Evolutionary conservation across 2,329 filamentous ascomycete genomes (phyloP).

Genomic region (Monosporascus sp.): DNA sequence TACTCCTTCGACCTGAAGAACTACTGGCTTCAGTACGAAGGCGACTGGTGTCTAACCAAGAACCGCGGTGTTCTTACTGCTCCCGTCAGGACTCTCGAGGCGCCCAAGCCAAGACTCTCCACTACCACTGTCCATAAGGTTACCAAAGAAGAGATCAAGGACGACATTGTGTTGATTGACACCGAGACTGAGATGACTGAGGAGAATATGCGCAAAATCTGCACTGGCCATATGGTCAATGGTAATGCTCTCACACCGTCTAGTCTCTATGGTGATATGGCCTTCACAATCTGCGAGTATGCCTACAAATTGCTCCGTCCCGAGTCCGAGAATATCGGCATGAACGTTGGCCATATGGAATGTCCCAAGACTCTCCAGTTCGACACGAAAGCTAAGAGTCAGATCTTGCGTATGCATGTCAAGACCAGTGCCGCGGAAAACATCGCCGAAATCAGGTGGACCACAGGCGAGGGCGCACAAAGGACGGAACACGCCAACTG

Average conservation of each 20-base stretch:
- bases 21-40: slow-evolving; percentile 64
- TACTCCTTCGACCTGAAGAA: slow-evolving; percentile 68
- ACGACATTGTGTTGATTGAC: slow-evolving; percentile 53
- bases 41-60: slow-evolving; percentile 59
- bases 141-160: slow-evolving; percentile 56
- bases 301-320: slow-evolving; percentile 60
- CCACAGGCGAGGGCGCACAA: slow-evolving; percentile 53
- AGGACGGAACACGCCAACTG: slow-evolving; percentile 58
- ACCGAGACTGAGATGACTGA: slow-evolving; percentile 63
- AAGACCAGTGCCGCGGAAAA: slow-evolving; percentile 53
- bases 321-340: slow-evolving; percentile 47
- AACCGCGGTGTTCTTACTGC: slow-evolving; percentile 51
- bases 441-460: slow-evolving; percentile 51
- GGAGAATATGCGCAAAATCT: slow-evolving; percentile 55
- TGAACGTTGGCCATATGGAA: slow-evolving; percentile 63
- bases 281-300: slow-evolving; percentile 58
- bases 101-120: slow-evolving; percentile 48
- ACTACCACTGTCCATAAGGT: slow-evolving; percentile 63
- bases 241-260: slow-evolving; percentile 62
- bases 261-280: slow-evolving; percentile 44
- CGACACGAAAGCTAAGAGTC: slow-evolving; percentile 37
- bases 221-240: slow-evolving; percentile 64
- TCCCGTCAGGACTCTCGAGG: slow-evolving; percentile 25
- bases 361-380: slow-evolving; percentile 66
- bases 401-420: slow-evolving; percentile 57